phyloP scores from a whole-genome alignment of 2,329 filamentous ascomycete species.

The Phyllosticta citrichinensis region DNA sequence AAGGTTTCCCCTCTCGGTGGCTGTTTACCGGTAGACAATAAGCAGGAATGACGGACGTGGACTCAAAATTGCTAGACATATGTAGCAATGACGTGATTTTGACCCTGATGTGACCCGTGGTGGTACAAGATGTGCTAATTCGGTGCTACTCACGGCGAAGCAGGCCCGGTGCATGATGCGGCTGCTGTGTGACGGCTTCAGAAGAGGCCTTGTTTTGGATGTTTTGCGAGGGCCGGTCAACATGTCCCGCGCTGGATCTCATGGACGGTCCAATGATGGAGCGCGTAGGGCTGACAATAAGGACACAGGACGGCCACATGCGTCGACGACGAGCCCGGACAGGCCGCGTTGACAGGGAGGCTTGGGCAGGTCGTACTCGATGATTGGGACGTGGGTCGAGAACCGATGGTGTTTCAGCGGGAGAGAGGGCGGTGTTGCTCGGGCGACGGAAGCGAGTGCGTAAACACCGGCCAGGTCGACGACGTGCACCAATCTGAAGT shows the following conservation, averaged over 20 bases:
- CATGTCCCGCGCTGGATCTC: not conserved
- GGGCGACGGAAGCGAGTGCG: not conserved
- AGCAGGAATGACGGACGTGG: constrained; percentile 4
- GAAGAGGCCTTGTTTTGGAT: not conserved
- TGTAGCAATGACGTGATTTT: not conserved
- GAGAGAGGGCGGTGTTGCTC: not conserved
- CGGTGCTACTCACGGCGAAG: not conserved
- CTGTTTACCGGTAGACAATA: constrained; percentile 8
- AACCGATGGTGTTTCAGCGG: not conserved
- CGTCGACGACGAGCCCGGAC: not conserved
- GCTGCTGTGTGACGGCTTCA: not conserved
- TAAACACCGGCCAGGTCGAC: not conserved
- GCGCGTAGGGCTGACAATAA: not conserved
- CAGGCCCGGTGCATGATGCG: not conserved
- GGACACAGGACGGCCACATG: not conserved
- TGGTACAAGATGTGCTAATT: not conserved
- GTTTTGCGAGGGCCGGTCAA: not conserved
- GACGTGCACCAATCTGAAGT: not conserved
- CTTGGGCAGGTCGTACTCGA: not conserved
- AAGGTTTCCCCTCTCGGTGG: constrained; percentile 6
- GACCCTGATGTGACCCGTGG: not conserved
- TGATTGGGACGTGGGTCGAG: not conserved
- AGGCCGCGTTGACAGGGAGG: not conserved
- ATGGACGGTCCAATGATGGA: not conserved
- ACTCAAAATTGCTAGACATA: not conserved